Base-by-base conservation (phyloP, 2,329 filamentous ascomycete genomes). In the Fusarium protoensiforme region DNA sequence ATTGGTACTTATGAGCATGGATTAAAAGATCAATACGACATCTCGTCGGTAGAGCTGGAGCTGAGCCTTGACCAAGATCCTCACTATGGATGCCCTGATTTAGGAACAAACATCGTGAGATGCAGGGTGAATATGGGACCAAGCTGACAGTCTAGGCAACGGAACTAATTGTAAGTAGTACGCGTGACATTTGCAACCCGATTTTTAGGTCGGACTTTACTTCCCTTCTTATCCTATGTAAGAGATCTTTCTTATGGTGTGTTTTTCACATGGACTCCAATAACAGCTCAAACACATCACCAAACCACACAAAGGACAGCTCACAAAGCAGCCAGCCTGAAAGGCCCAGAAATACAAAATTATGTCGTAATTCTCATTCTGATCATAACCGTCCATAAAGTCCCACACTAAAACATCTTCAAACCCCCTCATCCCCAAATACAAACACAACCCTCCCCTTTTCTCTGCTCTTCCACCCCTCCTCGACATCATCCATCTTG, bases 381-480 rank as follows among this genome's bases (percentile, higher is more conserved):
- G 27, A 14, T 51, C 31, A 56, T 24, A 22, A 20, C 13, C 31
- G 5, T 56, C 51, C 51, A 56, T 22, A 4, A 36, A 36, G 22
- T 35, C n/a, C n/a, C 18, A 18, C 16, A 14, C 8, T 2, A 18
- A 18, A 48, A 22, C 20, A 20, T 18, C 18, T 31, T 51, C 27
- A 51, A 31, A 39, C 54, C 43, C 10, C 43, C 54, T 73, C 56
- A 14, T 78, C 69, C 6, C 77, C 76, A 53, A 76, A 75, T 11
- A 79, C 78, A 61, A 81, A 77, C 13, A 81, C 78, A 57, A 80
- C 76, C 48, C 79, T 74, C 1, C 77, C 77, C 41, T 73, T 75
- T 9, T 67, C 74, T 41, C 48, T 65, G 11, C 65, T 62, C 7
- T 56, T 29, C 79, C 79, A 80, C 8, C 68, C 78, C 33, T 71